phyloP scores from a whole-genome alignment of 1,139 yeast genomes.

The Suhomyces choctaworum region DNA sequence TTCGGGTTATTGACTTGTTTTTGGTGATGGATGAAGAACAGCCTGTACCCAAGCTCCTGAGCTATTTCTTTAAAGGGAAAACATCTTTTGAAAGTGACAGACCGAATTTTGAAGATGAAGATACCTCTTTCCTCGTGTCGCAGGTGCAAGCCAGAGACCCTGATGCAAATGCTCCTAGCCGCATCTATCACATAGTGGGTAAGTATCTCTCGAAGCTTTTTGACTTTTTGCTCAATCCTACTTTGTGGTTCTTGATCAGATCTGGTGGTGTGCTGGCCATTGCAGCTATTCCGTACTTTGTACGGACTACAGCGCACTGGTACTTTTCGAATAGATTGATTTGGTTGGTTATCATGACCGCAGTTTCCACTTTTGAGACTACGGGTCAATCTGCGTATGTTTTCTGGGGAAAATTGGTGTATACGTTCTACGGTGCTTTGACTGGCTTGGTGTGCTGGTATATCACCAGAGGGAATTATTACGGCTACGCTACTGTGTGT shows the following conservation, averaged over 20 bases:
- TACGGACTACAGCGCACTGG: constrained; percentile 34
- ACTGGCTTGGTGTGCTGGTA: constrained; percentile 41
- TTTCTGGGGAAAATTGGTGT: constrained; percentile 27
- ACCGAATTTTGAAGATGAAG: constrained; percentile 6
- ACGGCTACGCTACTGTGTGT: constrained; percentile 35
- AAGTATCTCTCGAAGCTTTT: constrained; percentile 19
- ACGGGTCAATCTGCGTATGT: constrained; percentile 38
- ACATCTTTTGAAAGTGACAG: constrained; percentile 2
- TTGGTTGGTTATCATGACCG: constrained; percentile 40
- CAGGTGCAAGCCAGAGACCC: constrained; percentile 27
- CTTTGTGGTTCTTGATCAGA: constrained; percentile 36
- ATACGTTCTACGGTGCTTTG: constrained; percentile 34
- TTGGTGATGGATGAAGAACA: constrained; percentile 28
- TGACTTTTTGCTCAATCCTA: constrained; percentile 20
- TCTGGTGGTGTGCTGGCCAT: constrained; percentile 27
- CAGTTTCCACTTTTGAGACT: constrained; percentile 33
- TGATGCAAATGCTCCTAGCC: constrained; percentile 32
- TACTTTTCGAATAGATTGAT: constrained; percentile 29
- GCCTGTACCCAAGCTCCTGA: constrained; percentile 26
- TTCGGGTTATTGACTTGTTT: constrained; percentile 28
- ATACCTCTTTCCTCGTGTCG: constrained; percentile 15
- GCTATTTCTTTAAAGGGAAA: constrained; percentile 2
- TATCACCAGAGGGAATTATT: constrained; percentile 37
- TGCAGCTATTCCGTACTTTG: constrained; percentile 33
- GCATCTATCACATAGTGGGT: constrained; percentile 24